Conservation (phyloP, 1,284 basidiomycete species). For the Inonotus hispidus region DNA sequence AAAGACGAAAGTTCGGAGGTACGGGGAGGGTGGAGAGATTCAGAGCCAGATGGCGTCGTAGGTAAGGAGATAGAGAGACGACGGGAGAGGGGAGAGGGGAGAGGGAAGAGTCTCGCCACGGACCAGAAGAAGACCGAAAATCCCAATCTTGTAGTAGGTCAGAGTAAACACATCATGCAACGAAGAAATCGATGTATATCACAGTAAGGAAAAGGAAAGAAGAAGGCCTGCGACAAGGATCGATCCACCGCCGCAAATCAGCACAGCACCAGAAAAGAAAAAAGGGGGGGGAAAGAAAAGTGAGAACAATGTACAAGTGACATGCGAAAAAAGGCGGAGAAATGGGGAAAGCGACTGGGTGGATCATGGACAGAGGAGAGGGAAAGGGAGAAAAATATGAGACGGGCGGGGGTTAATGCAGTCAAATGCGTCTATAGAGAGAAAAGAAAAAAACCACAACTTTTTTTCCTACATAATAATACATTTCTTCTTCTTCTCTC, state of each 20-base stretch:
- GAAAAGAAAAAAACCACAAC: constrained; percentile 30
- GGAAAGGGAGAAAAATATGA: neutral
- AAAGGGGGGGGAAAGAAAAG: neutral
- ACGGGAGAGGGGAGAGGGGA: neutral
- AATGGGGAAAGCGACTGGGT: constrained; percentile 22
- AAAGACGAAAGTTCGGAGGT: too few relatives aligned
- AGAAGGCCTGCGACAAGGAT: neutral
- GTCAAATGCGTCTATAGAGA: constrained; percentile 11
- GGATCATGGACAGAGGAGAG: constrained; percentile 53
- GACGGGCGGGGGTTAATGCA: neutral
- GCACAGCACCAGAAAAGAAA: neutral
- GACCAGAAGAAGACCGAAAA: constrained; percentile 2
- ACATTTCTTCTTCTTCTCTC: constrained; percentile 45
- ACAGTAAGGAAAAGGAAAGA: neutral
- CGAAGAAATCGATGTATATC: constrained; percentile 11
- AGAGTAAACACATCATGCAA: neutral
- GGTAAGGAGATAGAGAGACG: neutral
- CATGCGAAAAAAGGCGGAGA: neutral
- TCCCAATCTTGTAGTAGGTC: neutral
- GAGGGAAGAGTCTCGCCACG: neutral
- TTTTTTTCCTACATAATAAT: constrained; percentile 65
- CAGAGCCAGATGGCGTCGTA: neutral
- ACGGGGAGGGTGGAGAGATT: too few relatives aligned
- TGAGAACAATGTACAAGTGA: constrained; percentile 13
- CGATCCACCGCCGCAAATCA: neutral